Evolutionary conservation across 257 asterid genomes (phyloP).

Genomic region (Forsythia viridissima): DNA sequence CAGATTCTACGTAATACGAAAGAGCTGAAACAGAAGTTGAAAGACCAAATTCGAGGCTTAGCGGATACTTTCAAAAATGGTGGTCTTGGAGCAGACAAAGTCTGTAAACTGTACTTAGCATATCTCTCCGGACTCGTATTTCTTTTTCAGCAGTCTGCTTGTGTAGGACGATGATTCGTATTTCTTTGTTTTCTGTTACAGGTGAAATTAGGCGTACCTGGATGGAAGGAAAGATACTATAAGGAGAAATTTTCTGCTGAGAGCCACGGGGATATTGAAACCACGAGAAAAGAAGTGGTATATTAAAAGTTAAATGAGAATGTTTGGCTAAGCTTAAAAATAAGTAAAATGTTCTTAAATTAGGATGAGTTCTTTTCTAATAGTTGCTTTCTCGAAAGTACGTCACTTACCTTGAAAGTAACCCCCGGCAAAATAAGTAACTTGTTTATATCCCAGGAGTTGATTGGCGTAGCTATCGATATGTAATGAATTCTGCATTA

Average conservation of each 20-base stretch:
- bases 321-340: not conserved
- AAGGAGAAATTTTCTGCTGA: slow-evolving; percentile 46
- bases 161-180: not conserved
- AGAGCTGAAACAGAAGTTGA: slow-evolving; percentile 40
- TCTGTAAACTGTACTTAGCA: slow-evolving; percentile 4
- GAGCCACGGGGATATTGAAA: slow-evolving; percentile 38
- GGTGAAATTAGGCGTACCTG: slow-evolving; percentile 50
- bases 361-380: too few relatives aligned
- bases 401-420: not conserved
- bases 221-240: slow-evolving; percentile 57
- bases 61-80: slow-evolving; percentile 49
- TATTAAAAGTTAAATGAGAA: slow-evolving; percentile 4
- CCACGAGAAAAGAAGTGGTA: slow-evolving; percentile 45
- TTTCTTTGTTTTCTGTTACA: slow-evolving; percentile 12
- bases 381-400: not conserved
- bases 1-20: slow-evolving; percentile 42
- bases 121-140: not conserved
- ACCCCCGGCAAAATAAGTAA: not conserved
- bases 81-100: slow-evolving; percentile 35
- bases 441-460: not conserved
- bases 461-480: not conserved
- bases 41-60: slow-evolving; percentile 22
- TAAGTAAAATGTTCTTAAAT: not conserved
- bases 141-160: not conserved
- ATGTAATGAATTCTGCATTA: not conserved